phyloP scores from a whole-genome alignment of 1,284 basidiomycete genomes.

The Moesziomyces parantarcticus region DNA sequence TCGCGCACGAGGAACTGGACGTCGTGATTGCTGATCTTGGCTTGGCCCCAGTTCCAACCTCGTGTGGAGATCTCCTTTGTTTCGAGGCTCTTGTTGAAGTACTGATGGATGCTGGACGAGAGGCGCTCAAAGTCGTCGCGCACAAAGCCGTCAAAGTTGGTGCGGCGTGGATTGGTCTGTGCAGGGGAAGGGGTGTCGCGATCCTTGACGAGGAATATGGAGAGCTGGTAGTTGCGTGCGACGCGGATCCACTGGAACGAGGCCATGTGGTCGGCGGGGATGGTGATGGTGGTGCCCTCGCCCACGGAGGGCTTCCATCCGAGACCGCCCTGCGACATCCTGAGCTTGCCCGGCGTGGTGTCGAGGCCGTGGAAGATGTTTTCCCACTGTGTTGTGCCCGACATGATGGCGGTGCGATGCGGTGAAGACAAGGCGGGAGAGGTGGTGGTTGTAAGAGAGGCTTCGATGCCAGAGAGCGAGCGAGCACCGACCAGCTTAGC shows the following conservation, averaged over 20 bases:
- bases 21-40: slow-evolving; percentile 73
- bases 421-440: not conserved
- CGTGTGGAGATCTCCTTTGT: slow-evolving; percentile 86
- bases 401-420: slow-evolving; percentile 19
- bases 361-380: slow-evolving; percentile 80
- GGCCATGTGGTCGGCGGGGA: slow-evolving; percentile 58
- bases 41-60: slow-evolving; percentile 98
- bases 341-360: slow-evolving; percentile 77
- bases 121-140: slow-evolving; percentile 76
- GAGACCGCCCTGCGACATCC: slow-evolving; percentile 62
- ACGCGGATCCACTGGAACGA: slow-evolving; percentile 71
- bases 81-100: slow-evolving; percentile 89
- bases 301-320: slow-evolving; percentile 61
- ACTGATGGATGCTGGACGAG: slow-evolving; percentile 65
- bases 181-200: slow-evolving; percentile 65
- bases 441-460: not conserved
- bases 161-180: slow-evolving; percentile 69
- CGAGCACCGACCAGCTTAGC: too few species aligned
- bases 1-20: slow-evolving; percentile 94
- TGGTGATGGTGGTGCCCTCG: slow-evolving; percentile 57
- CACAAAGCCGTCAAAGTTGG: slow-evolving; percentile 93
- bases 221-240: slow-evolving; percentile 88
- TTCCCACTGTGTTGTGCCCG: slow-evolving; percentile 77
- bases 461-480: slow-evolving; percentile 1
- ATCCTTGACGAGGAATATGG: slow-evolving; percentile 81